These are phyloP conservation scores for Radiomyces spectabilis DNA, from an alignment of 192 early-diverging fungal genomes.

Conservation along the genomic window DNA sequence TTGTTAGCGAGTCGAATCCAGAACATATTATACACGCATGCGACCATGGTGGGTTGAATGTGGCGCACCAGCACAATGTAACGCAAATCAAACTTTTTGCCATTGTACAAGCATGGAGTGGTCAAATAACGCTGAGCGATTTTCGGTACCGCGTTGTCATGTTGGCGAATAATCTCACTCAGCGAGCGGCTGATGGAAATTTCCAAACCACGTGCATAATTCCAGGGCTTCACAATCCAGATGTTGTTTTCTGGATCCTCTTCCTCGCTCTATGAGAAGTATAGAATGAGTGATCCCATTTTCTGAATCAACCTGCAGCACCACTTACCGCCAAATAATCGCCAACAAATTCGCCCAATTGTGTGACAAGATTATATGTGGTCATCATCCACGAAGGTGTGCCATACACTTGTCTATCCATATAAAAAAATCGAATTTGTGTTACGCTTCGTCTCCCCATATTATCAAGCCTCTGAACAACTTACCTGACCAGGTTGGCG, in stretches of 20 bases:
- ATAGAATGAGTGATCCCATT: too few relatives aligned
- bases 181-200: constrained; percentile 30
- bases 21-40: constrained; percentile 38
- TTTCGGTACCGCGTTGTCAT: constrained; percentile 33
- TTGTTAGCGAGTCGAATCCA: constrained; percentile 45
- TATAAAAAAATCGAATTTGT: background rate
- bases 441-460: too few relatives aligned
- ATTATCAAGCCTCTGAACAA: too few relatives aligned
- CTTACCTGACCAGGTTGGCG: constrained; percentile 29
- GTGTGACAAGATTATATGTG: constrained; percentile 33
- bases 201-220: constrained; percentile 34
- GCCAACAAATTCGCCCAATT: constrained; percentile 34
- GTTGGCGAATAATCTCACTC: constrained; percentile 30
- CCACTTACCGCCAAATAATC: constrained; percentile 19
- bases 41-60: constrained; percentile 27
- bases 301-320: too few relatives aligned
- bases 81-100: constrained; percentile 39
- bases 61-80: constrained; percentile 40
- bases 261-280: constrained; percentile 33
- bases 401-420: constrained; percentile 3
- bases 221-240: constrained; percentile 41
- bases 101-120: constrained; percentile 38
- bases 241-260: constrained; percentile 27
- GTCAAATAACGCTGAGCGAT: constrained; percentile 38
- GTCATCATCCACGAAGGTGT: constrained; percentile 26